A percentile compares a stretch with the other conserved stretches of the same genome.
Evolutionary conservation across 1,284 basidiomycete species (phyloP).

Genomic region (Sphagnurus paluster): DNA sequence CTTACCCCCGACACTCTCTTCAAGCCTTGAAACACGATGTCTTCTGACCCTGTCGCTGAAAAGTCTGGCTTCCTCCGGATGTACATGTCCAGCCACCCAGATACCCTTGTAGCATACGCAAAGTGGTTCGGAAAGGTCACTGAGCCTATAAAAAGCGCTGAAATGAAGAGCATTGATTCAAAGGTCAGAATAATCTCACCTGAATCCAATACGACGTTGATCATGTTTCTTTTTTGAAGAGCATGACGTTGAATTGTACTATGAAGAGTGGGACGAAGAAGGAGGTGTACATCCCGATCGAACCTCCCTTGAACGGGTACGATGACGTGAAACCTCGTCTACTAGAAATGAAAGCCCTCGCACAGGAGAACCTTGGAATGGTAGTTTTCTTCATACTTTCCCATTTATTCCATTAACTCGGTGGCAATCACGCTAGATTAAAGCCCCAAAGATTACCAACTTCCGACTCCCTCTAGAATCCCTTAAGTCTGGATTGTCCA

Average conservation of each 20-base stretch:
- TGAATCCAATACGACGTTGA: neutral
- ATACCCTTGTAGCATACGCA: constrained; percentile 77
- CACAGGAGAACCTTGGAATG: constrained; percentile 42
- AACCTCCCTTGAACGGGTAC: constrained; percentile 70
- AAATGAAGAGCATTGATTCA: constrained; percentile 66
- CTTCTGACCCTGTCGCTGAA: constrained; percentile 68
- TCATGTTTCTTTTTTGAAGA: constrained; percentile 37
- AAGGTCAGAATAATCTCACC: constrained; percentile 40
- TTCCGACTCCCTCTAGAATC: constrained; percentile 46
- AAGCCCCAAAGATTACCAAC: constrained; percentile 58
- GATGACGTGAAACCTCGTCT: constrained; percentile 79
- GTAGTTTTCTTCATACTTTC: constrained; percentile 37
- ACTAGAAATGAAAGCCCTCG: constrained; percentile 35
- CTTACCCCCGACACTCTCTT: too few species aligned
- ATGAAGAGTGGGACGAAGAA: constrained; percentile 49
- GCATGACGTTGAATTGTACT: constrained; percentile 68
- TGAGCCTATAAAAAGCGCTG: constrained; percentile 52
- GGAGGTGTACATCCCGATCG: constrained; percentile 55
- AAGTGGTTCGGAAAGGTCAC: constrained; percentile 70
- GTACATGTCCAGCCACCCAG: constrained; percentile 82
- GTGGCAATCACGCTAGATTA: constrained; percentile 41
- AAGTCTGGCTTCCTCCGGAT: constrained; percentile 75
- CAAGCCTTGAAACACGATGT: too few species aligned
- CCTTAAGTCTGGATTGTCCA: constrained; percentile 18
- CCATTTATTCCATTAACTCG: neutral